Conservation (phyloP, 2,329 filamentous ascomycete species). For the Xylaria sp. region DNA sequence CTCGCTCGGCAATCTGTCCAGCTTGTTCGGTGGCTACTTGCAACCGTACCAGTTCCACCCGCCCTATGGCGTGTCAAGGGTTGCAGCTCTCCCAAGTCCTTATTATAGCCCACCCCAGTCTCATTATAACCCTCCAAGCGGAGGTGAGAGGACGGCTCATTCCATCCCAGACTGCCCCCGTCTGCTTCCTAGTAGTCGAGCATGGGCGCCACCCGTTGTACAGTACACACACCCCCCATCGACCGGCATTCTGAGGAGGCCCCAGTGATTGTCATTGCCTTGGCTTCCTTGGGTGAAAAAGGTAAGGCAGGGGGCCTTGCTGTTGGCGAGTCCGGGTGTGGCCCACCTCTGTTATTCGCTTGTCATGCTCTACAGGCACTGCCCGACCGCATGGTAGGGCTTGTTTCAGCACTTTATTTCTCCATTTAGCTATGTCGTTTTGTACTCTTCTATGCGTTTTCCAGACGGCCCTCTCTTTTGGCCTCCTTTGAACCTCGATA, state of each 20-base stretch:
- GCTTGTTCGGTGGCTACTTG: conserved; percentile 37
- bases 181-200: conserved; percentile 29
- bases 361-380: conserved; percentile 42
- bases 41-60: conserved; percentile 36
- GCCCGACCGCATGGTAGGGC: conserved; percentile 46
- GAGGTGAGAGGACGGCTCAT: conserved; percentile 35
- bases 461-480: conserved; percentile 39
- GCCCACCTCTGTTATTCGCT: conserved; percentile 40
- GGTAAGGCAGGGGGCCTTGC: conserved; percentile 34
- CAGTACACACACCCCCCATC: conserved; percentile 22
- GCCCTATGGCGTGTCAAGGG: conserved; percentile 40
- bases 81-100: conserved; percentile 35
- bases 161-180: conserved; percentile 32
- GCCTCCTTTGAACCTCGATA: conserved; percentile 29
- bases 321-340: conserved; percentile 35
- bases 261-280: conserved; percentile 31
- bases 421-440: conserved; percentile 43
- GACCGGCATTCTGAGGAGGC: conserved; percentile 33
- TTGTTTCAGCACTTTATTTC: conserved; percentile 49
- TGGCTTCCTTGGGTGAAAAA: conserved; percentile 32
- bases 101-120: conserved; percentile 40
- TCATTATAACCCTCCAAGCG: conserved; percentile 40
- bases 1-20: conserved; percentile 37
- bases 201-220: conserved; percentile 24
- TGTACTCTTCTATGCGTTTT: conserved; percentile 46